Evolutionary conservation across 2,329 filamentous ascomycete genomes (phyloP).

Genomic region (Cytospora piceicola): DNA sequence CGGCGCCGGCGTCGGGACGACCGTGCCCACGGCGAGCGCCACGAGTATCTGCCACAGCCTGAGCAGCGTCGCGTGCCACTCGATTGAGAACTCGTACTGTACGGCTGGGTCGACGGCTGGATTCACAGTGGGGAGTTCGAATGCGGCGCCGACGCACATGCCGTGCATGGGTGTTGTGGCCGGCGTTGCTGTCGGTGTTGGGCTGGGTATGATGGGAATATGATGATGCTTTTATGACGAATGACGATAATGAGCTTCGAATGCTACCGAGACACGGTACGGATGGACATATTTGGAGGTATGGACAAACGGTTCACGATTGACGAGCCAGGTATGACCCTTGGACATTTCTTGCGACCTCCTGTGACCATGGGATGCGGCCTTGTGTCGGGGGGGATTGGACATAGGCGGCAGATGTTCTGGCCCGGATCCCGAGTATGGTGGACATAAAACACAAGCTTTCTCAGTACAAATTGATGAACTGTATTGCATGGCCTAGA

Average conservation of each 20-base stretch:
- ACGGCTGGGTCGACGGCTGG: slow-evolving; percentile 36
- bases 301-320: not conserved
- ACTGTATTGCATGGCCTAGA: not conserved
- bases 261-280: not conserved
- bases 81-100: slow-evolving; percentile 48
- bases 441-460: not conserved
- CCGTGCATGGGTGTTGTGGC: slow-evolving; percentile 35
- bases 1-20: slow-evolving; percentile 42
- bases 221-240: not conserved
- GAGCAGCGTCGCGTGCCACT: slow-evolving; percentile 55
- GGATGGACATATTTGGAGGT: not conserved
- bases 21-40: slow-evolving; percentile 49
- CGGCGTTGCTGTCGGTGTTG: slow-evolving; percentile 34
- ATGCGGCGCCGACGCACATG: slow-evolving; percentile 35
- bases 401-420: slow-evolving; percentile 2
- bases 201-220: slow-evolving; percentile 28
- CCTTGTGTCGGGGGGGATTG: not conserved
- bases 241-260: not conserved
- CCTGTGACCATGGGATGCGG: not conserved
- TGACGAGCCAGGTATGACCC: not conserved
- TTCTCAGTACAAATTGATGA: not conserved
- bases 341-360: not conserved
- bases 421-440: not conserved
- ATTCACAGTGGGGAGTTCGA: slow-evolving; percentile 35
- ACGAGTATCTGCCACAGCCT: slow-evolving; percentile 60